Base-by-base conservation (phyloP, 2,329 filamentous ascomycete species). In the Tolypocladium nubicola region DNA sequence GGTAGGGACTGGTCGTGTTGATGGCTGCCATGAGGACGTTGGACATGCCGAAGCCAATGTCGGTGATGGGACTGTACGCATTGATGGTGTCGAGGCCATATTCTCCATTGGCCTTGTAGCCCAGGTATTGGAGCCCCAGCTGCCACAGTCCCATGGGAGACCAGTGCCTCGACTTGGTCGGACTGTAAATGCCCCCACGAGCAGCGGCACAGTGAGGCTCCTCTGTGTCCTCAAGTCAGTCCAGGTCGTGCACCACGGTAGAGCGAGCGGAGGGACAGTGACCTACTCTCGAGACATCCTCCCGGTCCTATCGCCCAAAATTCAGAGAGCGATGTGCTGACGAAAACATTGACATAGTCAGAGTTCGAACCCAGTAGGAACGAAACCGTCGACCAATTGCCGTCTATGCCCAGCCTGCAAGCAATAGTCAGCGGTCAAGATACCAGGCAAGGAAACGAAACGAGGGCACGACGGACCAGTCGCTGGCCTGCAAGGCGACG, bases 291-390 rank as follows among this genome's bases (percentile, higher is more conserved):
- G 61, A 68, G 61, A 61, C 84, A 87, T 57, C 83, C 85, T 58
- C 77, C 75, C 1, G 78, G 73, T 55, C 84, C 77, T 43, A 90
- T 74, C 3, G 83, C 79, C 86, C 87, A 90, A 49, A 86, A 84
- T 69, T 90, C 86, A 40, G 88, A 88, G 47, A 85, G 77, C 14
- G 81, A 79, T 7, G 87, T 90, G 65, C 85, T 89, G 55, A 86
- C 77, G 14, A 77, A 66, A 38, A 77, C 68, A 61, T 74, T 68
- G 59, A 76, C 65, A 11, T 62, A 37, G 56, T 73, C 66, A 8
- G 64, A 64, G 11, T 69, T 62, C 23, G 73, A 70, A 80, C 76
- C 63, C 74, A 80, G 59, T 7, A 63, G 59, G 52, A 91, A 75
- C 14, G 75, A 76, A 61, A 89, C 83, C 8, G 86, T 82, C 19